A percentile compares a stretch with the other conserved stretches of the same genome.
Evolutionary conservation across 2,329 filamentous ascomycete species (phyloP).

Genomic region (Aspergillus neotritici): DNA sequence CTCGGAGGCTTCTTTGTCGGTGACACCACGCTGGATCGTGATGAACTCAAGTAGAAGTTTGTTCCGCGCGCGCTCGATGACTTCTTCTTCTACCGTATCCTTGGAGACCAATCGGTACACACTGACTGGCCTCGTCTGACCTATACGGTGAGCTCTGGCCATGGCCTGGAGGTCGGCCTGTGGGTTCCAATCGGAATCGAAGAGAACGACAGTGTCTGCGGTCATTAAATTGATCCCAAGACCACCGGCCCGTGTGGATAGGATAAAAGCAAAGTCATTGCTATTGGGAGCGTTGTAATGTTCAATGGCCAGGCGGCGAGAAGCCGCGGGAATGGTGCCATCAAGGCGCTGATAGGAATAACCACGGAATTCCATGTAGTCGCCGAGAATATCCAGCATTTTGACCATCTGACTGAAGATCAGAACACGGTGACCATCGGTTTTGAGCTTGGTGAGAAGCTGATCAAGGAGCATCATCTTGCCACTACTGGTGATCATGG

Average conservation of each 20-base stretch:
- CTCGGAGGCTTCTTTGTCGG: slow-evolving; percentile 83
- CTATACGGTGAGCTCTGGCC: slow-evolving; percentile 96
- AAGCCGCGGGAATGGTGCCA: slow-evolving; percentile 83
- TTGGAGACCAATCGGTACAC: slow-evolving; percentile 96
- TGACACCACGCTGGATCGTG: slow-evolving; percentile 94
- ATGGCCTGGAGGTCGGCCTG: slow-evolving; percentile 97
- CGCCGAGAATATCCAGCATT: slow-evolving; percentile 92
- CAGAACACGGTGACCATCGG: slow-evolving; percentile 87
- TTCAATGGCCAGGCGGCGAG: slow-evolving; percentile 89
- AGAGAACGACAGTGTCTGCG: slow-evolving; percentile 93
- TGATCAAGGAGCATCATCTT: slow-evolving; percentile 99
- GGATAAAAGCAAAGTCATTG: slow-evolving; percentile 90
- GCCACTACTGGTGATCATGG: slow-evolving; percentile 90
- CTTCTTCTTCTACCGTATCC: slow-evolving; percentile 96
- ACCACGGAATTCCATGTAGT: slow-evolving; percentile 88
- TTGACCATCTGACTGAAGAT: slow-evolving; percentile 99
- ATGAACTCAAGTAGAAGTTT: slow-evolving; percentile 97
- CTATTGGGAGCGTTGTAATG: slow-evolving; percentile 98
- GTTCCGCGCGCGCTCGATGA: slow-evolving; percentile 90
- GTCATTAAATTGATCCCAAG: slow-evolving; percentile 99
- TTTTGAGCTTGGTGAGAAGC: slow-evolving; percentile 86
- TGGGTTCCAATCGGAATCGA: slow-evolving; percentile 95
- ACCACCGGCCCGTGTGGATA: slow-evolving; percentile 92
- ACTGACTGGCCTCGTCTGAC: slow-evolving; percentile 90
- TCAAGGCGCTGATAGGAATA: slow-evolving; percentile 94